A percentile compares a stretch with the other conserved stretches of the same genome.
phyloP scores from a whole-genome alignment of 805 yeast species.

The Candida boidinii region DNA sequence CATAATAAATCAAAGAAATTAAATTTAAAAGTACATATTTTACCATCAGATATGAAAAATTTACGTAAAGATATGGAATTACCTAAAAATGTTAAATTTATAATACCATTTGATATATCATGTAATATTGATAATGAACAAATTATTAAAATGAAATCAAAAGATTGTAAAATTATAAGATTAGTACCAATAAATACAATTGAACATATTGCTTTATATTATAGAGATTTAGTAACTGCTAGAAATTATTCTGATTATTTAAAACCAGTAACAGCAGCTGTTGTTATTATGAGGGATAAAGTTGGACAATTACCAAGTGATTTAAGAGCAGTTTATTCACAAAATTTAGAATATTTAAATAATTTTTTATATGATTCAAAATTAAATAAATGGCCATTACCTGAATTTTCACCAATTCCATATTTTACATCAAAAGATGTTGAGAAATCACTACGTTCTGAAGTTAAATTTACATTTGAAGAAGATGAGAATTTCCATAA shows the following conservation, averaged over 20 bases:
- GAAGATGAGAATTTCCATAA: constrained; percentile 34
- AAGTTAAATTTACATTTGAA: constrained; percentile 57
- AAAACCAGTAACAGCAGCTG: constrained; percentile 68
- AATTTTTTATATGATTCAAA: constrained; percentile 42
- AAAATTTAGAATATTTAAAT: constrained; percentile 51
- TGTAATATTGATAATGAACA: constrained; percentile 16
- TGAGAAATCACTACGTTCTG: constrained; percentile 67
- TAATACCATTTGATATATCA: constrained; percentile 25
- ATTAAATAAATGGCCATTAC: constrained; percentile 61
- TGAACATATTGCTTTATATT: constrained; percentile 65
- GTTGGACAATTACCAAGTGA: constrained; percentile 81
- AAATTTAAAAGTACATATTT: constrained; percentile 28
- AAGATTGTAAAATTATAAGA: constrained; percentile 39
- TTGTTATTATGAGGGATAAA: constrained; percentile 72
- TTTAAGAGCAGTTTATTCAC: constrained; percentile 63
- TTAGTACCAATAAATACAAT: constrained; percentile 72
- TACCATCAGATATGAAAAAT: constrained; percentile 28
- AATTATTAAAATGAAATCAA: constrained; percentile 6
- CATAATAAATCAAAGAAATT: constrained; percentile 13
- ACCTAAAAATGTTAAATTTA: constrained; percentile 13
- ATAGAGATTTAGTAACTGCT: constrained; percentile 24
- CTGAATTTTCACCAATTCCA: constrained; percentile 59
- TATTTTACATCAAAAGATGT: constrained; percentile 65
- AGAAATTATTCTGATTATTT: constrained; percentile 37
- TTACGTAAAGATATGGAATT: constrained; percentile 10